Evolutionary conservation across 164 flowering plant species (phyloP), one percentile per base, ranked within the genome.

Genomic region (Chimonanthus salicifolius): DNA sequence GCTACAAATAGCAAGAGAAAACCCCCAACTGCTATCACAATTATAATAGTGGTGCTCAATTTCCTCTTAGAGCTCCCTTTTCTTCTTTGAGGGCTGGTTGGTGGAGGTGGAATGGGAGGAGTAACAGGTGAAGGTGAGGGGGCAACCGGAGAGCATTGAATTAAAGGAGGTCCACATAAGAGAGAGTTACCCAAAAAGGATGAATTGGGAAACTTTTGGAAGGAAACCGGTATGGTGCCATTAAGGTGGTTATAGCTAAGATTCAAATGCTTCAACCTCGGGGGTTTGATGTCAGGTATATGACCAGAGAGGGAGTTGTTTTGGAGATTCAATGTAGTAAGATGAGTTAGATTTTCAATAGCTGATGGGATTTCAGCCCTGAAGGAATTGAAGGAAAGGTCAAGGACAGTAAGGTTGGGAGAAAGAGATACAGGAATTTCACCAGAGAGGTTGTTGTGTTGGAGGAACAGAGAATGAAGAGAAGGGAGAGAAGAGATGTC

Each of bases 351-450:
- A 70, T 87, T 86, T 54, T 79, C 78, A 51, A 91, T 20, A 13
- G 90, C 62, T 5, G 67, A 47, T 10, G 98, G 94, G 75, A 94
- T 87, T 15, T 72, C 74, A 3, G 94, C 98, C 0, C 79, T 80
- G 66, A 94, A 86, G 63, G 88, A 81, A 76, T 94, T 94, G 75
- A 80, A 89, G 49, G 98, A 90, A 43, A 94, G 84, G 77, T 94
- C 96, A 20, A 94, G 60, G 10, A 88, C 71, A 67, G 51, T 81
- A 45, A 92, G 86, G 44, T 80, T 78, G 2, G 81, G 71, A 43
- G 95, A 88, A 13, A 92, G 71, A 20, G 81, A 74, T 10, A 84
- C 66, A 43, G 97, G 97, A 69, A 94, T 75, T 15, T 78, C 72
- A 47, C 98, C 96, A 5, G 96, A 88, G 65, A 94, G 82, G 75